Evolutionary conservation across 106 monocot genomes (phyloP).

Genomic region (Phalaenopsis equestris): DNA sequence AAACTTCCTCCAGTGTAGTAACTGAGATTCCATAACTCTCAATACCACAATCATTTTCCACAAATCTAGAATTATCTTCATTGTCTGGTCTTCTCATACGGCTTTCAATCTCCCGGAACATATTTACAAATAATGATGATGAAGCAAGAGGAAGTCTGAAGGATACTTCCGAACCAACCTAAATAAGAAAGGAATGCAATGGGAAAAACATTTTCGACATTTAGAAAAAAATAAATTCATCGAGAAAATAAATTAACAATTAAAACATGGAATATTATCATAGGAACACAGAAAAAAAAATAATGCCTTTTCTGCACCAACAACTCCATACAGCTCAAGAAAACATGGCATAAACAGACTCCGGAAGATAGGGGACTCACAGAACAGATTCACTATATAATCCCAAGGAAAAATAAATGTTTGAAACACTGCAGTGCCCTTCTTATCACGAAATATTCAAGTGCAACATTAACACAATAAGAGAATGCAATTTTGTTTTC

Average conservation of each 20-base stretch:
- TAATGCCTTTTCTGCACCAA: not conserved
- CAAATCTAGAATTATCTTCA: slow-evolving; percentile 1
- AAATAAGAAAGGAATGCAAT: slow-evolving; percentile 14
- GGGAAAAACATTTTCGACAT: not conserved
- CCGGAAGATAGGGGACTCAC: not conserved
- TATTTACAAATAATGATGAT: slow-evolving; percentile 64
- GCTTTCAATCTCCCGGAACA: slow-evolving; percentile 85
- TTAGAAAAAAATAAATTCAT: not conserved
- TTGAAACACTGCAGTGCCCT: not conserved
- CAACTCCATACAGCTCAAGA: not conserved
- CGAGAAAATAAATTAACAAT: not conserved
- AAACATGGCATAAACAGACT: not conserved
- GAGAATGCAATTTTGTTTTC: not conserved
- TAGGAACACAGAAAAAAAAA: not conserved
- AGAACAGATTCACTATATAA: not conserved
- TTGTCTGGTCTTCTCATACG: slow-evolving; percentile 32
- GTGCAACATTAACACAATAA: not conserved
- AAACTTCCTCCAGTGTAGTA: slow-evolving; percentile 88
- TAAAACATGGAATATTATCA: not conserved
- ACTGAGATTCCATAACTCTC: slow-evolving; percentile 89
- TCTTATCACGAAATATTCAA: not conserved
- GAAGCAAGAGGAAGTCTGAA: slow-evolving; percentile 75
- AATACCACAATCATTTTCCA: slow-evolving; percentile 31
- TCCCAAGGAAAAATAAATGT: not conserved
- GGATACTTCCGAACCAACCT: slow-evolving; percentile 88